Evolutionary conservation across 1,284 basidiomycete species (phyloP), one percentile per base, ranked within the genome.

Genomic region (Trichosporon asahii): DNA sequence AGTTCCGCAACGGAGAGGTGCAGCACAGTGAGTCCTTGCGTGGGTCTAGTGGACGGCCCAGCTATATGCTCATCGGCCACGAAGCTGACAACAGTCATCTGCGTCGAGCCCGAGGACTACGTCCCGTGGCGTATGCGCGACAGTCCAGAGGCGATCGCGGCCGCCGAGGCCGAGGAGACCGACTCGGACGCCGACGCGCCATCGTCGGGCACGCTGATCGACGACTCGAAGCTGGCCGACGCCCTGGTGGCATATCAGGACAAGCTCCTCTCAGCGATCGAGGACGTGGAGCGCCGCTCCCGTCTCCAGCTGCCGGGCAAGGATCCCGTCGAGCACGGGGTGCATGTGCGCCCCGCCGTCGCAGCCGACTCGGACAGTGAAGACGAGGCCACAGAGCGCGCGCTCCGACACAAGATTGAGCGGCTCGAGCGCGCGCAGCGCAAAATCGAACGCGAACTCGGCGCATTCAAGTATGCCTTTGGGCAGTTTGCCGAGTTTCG

Each of bases 1-100:
- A 85, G 14, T 83, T 85, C 72, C 77, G 79, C 44, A 85, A 85
- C 70, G 84, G 84, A 66, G 83, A 84, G 73, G 83, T 85, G 15
- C 83, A 85, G 74, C 81, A 83, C 74, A 81, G 84, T 85, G 57
- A 75, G 83, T 77, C 37, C 37, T 40, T 14, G 15, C n/a, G n/a
- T n/a, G n/a, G n/a, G n/a, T n/a, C n/a, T 40, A 4, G 11, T 14
- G 37, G 3, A 12, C 37, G 37, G 37, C 37, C 37, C 12, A 40
- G 37, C 37, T 40, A 40, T 40, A 14, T 14, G 12, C 37, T 40
- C 14, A 5, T 57, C 27, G 31, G n/a, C 53, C 9, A 14, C 9
- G 12, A 27, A 37, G n/a, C 65, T 64, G 14, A 64, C 49, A 11
- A 7, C 66, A 83, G 84, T 84, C 72, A 85, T 85, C 70, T 85